phyloP scores from a whole-genome alignment of 345 rosid genomes.

The Diplotaxis tenuifolia region DNA sequence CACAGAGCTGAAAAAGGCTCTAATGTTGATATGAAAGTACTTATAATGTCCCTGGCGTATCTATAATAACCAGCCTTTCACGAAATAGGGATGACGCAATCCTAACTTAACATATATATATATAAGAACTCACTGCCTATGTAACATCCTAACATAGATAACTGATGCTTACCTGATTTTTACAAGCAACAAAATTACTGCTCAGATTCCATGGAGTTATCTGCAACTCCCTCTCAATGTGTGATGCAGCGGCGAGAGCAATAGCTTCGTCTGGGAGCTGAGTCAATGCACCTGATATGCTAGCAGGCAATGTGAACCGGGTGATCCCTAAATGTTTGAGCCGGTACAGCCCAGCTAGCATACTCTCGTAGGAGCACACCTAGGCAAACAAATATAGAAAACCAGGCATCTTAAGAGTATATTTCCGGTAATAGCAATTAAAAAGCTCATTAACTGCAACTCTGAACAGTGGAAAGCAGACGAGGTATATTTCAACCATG shows the following conservation, averaged over 20 bases:
- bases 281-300: conserved; percentile 79
- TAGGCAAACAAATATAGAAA: conserved; percentile 34
- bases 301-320: conserved; percentile 65
- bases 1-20: conserved; percentile 16
- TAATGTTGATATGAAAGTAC: conserved; percentile 9
- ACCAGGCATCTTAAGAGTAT: conserved; percentile 19
- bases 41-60: neutral
- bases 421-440: conserved; percentile 10
- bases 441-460: neutral
- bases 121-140: neutral
- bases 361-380: conserved; percentile 97
- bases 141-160: conserved; percentile 18
- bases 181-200: conserved; percentile 91
- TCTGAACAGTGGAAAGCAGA: conserved; percentile 12
- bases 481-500: conserved; percentile 3
- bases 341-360: conserved; percentile 90
- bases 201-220: conserved; percentile 97
- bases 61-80: conserved; percentile 8
- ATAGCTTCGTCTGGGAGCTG: conserved; percentile 95
- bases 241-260: conserved; percentile 96
- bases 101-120: conserved; percentile 2
- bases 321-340: conserved; percentile 93
- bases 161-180: conserved; percentile 63
- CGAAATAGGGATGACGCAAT: neutral
- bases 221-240: conserved; percentile 92